Evolutionary conservation across 2,329 filamentous ascomycete genomes (phyloP), one percentile per base, ranked within the genome.

Genomic region (Fusarium algeriense): DNA sequence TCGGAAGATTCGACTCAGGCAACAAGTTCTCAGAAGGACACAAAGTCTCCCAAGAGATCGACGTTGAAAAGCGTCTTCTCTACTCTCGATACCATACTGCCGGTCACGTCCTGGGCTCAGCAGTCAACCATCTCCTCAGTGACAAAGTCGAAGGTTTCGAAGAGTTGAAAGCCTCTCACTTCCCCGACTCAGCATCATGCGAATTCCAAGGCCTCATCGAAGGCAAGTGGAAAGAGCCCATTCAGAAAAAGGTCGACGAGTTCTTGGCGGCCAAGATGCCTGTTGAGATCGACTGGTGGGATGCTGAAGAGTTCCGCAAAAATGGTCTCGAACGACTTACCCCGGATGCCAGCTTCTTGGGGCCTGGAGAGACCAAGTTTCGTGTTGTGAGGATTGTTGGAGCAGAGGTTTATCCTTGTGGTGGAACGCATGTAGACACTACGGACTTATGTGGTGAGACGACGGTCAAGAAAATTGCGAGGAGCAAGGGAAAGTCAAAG

Each of bases 51-150:
- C 91, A 93, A 75, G 71, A 76, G 15, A 88, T 94, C 60, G 88
- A 94, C 76, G 80, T 74, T 0, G 85, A 87, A 20, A 91, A 89
- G 70, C 86, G 92, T 1, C 75, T 84, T 1, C 82, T 92, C 1
- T 89, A 91, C 80, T 93, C 90, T 1, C 87, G 91, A 2, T 84
- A 91, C 1, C 92, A 94, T 79, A 93, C 92, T 0, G 92, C 91
- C 0, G 92, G 92, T 37, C 92, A 94, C 73, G 87, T 93, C 6
- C 85, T 94, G 2, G 91, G 92, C 5, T 81, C 89, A 1, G 91
- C 92, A 0, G 89, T 93, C n/a, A 84, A 88, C 3, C 82, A 85
- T 56, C 83, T 92, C 0, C 79, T 89, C 3, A 84, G 86, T 67
- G 79, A 83, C 3, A 78, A 88, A 56, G 78, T 91, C 15, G 80